These are phyloP conservation scores for Parietichytrium sp. DNA, from an alignment of 108 stramenopile species.

Conservation along the genomic window DNA sequence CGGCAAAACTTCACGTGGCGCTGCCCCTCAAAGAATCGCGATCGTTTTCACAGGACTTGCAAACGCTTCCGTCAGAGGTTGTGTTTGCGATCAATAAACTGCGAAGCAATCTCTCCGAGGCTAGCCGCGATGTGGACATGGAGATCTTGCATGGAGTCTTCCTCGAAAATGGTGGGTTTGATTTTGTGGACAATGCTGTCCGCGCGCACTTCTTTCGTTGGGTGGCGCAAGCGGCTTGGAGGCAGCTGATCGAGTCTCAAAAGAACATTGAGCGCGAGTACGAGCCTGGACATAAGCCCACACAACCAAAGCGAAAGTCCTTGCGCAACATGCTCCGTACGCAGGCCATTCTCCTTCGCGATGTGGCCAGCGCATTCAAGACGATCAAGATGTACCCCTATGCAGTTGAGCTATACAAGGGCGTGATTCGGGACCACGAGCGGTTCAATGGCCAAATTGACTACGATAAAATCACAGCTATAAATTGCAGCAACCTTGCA, in stretches of 20 bases:
- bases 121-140: no score
- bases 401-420: not conserved
- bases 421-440: not conserved
- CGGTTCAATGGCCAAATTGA: not conserved
- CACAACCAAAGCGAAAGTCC: not conserved
- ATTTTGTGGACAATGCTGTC: not conserved
- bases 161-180: not conserved
- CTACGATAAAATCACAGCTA: conserved; percentile 15
- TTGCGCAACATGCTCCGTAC: conserved; percentile 27
- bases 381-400: not conserved
- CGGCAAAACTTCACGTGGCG: not conserved
- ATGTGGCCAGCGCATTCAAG: conserved; percentile 2
- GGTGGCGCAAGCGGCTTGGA: not conserved
- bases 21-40: not conserved
- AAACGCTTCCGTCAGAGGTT: no score
- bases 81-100: no score
- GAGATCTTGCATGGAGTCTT: no score
- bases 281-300: not conserved
- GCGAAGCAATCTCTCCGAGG: no score
- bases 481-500: not conserved
- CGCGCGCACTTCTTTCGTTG: not conserved
- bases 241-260: not conserved
- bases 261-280: not conserved
- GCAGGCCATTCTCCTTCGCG: conserved; percentile 1
- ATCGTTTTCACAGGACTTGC: not conserved